Evolutionary conservation across 2,329 filamentous ascomycete species (phyloP), one percentile per base, ranked within the genome.

Genomic region (Sphaerulina musiva): DNA sequence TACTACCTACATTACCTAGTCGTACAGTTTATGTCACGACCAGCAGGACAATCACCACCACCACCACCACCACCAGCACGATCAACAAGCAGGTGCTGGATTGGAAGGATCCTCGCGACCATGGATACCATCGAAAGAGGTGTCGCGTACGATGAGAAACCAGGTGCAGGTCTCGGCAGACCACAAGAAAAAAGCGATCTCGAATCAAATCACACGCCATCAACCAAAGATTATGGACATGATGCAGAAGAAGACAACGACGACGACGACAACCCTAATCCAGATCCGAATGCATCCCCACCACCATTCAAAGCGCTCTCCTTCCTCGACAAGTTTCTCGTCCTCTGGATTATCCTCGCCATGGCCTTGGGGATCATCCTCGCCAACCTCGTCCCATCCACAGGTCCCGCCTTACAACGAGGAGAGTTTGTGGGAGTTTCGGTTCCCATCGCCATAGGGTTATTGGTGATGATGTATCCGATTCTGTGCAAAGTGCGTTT

Each of bases 381-480:
- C 0, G 87, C 86, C 5, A 91, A 91, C 69, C 87, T 90, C 56
- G 85, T 87, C 1, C 78, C 81, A 0, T 74, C 73, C 20, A 80
- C 80, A 1, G 83, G 80, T 0, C 77, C 77, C 0, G 79, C 82
- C 0, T 69, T 93, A 11, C 80, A 91, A 58, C 80, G 78, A 62
- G 87, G 87, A 5, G 79, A 81, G 26, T 90, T 92, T 62, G 85
- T 87, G 0, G 82, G 83, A 0, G 83, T 87, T 0, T 85, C 82
- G 1, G 71, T 85, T 23, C 84, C 84, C 34, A 61, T 57, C 48
- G 88, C 89, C 0, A 74, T 95, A 46, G 89, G 89, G 0, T 73
- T 95, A 0, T 77, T 95, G 1, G 83, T 95, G 41, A 95, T 95
- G 89, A 95, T 95, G 88, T 95, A 93, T 66, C 90, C 89, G 0